phyloP scores from a whole-genome alignment of 768 basidiomycete species.

The Russula vinacea region DNA sequence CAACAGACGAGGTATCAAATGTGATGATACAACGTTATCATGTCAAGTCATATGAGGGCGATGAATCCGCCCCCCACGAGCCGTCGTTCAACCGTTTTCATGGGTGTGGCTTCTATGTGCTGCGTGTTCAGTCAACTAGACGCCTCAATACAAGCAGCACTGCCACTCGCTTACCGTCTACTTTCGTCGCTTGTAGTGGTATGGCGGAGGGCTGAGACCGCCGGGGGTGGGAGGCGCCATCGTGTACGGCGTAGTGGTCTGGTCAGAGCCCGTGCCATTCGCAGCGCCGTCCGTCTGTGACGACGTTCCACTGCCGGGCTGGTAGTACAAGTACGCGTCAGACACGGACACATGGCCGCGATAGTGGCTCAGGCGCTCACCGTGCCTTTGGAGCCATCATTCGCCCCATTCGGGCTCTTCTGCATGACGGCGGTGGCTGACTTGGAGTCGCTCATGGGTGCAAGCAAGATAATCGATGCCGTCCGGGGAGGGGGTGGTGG shows the following conservation, averaged over 20 bases:
- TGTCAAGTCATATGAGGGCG: slow-evolving; percentile 15
- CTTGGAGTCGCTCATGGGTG: slow-evolving; percentile 21
- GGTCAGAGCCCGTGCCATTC: slow-evolving; percentile 9
- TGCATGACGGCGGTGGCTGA: slow-evolving; percentile 26
- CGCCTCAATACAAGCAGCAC: background rate
- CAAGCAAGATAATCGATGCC: background rate
- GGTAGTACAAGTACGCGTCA: slow-evolving; percentile 76
- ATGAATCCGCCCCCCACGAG: background rate
- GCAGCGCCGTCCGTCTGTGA: slow-evolving; percentile 35
- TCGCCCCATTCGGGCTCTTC: slow-evolving; percentile 17
- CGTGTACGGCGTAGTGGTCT: slow-evolving; percentile 22
- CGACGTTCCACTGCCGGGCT: slow-evolving; percentile 78
- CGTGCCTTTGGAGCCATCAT: slow-evolving; percentile 73
- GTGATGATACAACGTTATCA: slow-evolving; percentile 24
- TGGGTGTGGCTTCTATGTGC: background rate
- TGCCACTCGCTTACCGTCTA: slow-evolving; percentile 7
- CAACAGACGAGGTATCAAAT: slow-evolving; percentile 22
- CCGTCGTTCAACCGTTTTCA: background rate
- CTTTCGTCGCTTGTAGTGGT: slow-evolving; percentile 26
- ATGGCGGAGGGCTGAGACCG: slow-evolving; percentile 30
- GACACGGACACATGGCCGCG: slow-evolving; percentile 72
- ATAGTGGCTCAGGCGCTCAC: slow-evolving; percentile 86
- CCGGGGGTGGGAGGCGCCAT: slow-evolving; percentile 26
- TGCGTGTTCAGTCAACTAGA: background rate
- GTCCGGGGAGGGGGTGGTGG: slow-evolving; percentile 1